Percentiles rank a stretch among this genome's conserved stretches.
Evolutionary conservation across 2,329 filamentous ascomycete genomes (phyloP).

Genomic region (Alternaria longipes): DNA sequence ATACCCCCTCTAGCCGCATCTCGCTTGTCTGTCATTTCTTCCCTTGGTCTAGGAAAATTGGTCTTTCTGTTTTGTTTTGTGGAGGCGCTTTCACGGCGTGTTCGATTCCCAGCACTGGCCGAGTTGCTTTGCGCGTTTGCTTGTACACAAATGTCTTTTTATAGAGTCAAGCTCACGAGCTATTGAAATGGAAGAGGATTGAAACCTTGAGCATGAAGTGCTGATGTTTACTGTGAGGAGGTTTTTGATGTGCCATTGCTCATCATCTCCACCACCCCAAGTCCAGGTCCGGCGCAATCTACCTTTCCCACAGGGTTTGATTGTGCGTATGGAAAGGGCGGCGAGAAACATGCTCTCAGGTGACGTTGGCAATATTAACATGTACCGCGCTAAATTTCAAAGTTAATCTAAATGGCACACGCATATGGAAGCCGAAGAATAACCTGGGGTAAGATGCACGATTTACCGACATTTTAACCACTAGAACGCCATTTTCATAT

Average conservation of each 20-base stretch:
- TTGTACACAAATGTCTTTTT: constrained; percentile 7
- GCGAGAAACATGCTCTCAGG: neutral
- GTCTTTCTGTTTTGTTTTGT: constrained; percentile 3
- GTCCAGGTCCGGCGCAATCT: constrained; percentile 6
- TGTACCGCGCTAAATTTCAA: constrained; percentile 17
- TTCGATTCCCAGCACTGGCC: constrained; percentile 19
- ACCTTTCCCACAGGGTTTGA: too few species aligned
- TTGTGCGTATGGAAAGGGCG: too few species aligned
- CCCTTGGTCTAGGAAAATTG: constrained; percentile 13
- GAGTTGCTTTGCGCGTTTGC: constrained; percentile 10
- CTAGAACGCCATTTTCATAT: constrained; percentile 14
- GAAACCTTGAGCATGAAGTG: neutral
- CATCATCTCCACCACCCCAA: neutral
- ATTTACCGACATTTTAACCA: constrained; percentile 17
- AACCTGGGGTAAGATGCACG: neutral
- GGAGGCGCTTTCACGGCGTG: constrained; percentile 7
- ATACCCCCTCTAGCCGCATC: constrained; percentile 9
- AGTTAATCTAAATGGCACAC: constrained; percentile 18
- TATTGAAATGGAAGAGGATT: constrained; percentile 9
- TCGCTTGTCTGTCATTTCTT: constrained; percentile 13
- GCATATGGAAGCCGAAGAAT: neutral
- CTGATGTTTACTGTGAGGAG: too few species aligned
- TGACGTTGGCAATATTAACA: constrained; percentile 17
- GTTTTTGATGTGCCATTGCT: neutral
- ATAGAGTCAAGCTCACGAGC: constrained; percentile 6